Base-by-base conservation (phyloP, 2,329 filamentous ascomycete species). In the Pseudocercospora ulei region DNA sequence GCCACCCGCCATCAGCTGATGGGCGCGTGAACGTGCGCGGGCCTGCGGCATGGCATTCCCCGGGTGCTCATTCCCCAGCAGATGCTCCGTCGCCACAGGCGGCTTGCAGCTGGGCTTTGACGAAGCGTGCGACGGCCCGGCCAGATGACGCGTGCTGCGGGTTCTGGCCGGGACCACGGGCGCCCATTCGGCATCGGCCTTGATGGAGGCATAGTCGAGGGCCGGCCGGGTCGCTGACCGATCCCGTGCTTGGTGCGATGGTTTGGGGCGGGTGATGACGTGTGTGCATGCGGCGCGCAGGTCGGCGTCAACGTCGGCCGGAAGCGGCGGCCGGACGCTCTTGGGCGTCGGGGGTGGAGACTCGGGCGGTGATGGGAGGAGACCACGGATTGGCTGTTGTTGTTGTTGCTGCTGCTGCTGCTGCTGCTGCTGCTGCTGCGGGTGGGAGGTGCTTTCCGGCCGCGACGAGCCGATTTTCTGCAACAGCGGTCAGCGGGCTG, bases 241-340 rank as follows among this genome's bases (percentile, higher is more conserved):
- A 41, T 65, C 53, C 35, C 52, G 54, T 27, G 51, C 46, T 27
- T 60, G 47, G 27, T 59, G 57, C 13, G 59, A 61, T 2, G 59
- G 58, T 39, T 57, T 60, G 38, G 53, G 57, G 38, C 60, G 55
- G 17, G 57, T 53, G 38, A 68, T 54, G 38, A 70, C 61, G 36
- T 61, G 60, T 13, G 62, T 60, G 52, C 67, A 70, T 39, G 66
- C 65, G 28, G 56, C 49, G 43, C 65, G 65, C 35, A 70, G 54
- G 44, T 69, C 64, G 17, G 57, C 56, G 42, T 70, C 66, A 29
- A 63, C 57, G 22, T 60, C 54, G 14, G 56, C 47, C 9, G 64
- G 56, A 39, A 70, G 60, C 14, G 61, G 58, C 39, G 63, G 64
- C 26, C 65, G 64, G 39, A 60, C 59, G 45, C 66, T 66, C 43